These are phyloP conservation scores for Phanerochaete sordida DNA, from an alignment of 768 basidiomycete species.

Conservation along the genomic window DNA sequence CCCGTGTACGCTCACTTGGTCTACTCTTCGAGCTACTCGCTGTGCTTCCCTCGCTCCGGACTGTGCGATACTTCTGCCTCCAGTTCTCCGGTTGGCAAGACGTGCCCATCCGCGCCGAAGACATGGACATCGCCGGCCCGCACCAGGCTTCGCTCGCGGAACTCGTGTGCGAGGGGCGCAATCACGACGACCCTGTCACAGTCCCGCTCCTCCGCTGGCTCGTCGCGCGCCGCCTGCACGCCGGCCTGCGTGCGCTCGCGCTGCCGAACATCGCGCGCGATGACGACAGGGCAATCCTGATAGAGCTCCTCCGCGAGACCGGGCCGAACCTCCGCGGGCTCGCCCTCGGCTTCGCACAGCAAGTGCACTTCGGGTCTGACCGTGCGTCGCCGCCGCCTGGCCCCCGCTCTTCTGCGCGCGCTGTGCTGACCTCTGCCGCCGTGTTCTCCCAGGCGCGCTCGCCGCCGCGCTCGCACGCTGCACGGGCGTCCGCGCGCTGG, in stretches of 20 bases:
- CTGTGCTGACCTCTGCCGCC: background rate
- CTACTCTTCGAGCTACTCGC: background rate
- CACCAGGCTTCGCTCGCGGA: background rate
- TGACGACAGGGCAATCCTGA: background rate
- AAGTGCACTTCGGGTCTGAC: background rate
- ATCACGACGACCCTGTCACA: background rate
- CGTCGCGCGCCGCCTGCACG: background rate
- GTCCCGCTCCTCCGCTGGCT: background rate
- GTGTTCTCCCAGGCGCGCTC: background rate
- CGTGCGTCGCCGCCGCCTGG: background rate
- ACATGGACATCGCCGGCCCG: background rate
- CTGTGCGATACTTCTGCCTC: background rate
- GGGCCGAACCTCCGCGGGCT: conserved; percentile 16
- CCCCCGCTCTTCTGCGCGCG: background rate
- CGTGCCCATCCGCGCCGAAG: background rate
- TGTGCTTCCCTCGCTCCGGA: background rate
- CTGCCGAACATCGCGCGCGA: background rate
- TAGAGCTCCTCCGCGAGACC: background rate
- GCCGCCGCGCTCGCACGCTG: background rate
- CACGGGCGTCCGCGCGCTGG: conserved; percentile 3
- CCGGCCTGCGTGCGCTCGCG: background rate
- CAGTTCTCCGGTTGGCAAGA: background rate
- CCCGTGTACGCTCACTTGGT: background rate
- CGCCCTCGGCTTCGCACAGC: conserved; percentile 1
- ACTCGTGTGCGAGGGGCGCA: background rate